Evolutionary conservation across 192 early-diverging fungal species (phyloP).

Genomic region (Phlyctochytrium planicorne): DNA sequence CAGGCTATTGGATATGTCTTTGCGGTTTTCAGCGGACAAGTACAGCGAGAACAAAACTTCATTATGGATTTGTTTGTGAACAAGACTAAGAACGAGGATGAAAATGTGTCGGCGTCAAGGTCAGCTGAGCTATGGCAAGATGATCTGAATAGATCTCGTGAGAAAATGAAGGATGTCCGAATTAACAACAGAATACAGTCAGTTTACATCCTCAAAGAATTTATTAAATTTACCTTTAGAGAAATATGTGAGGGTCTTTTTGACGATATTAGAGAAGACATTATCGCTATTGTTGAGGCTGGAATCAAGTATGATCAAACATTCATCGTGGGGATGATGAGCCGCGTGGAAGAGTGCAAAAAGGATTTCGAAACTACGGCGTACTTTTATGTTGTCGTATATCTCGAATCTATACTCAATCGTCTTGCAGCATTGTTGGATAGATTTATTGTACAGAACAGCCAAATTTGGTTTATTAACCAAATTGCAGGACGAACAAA

Average conservation of each 20-base stretch:
- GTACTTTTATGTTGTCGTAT: slow-evolving; percentile 66
- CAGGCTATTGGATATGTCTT: slow-evolving; percentile 65
- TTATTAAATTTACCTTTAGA: slow-evolving; percentile 40
- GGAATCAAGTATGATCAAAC: slow-evolving; percentile 53
- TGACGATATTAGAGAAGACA: slow-evolving; percentile 67
- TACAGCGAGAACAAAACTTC: slow-evolving; percentile 90
- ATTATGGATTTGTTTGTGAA: slow-evolving; percentile 78
- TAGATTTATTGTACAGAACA: slow-evolving; percentile 55
- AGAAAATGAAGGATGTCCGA: slow-evolving; percentile 68
- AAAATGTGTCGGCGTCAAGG: not conserved
- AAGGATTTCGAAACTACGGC: slow-evolving; percentile 70
- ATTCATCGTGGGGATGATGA: slow-evolving; percentile 79
- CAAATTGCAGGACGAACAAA: slow-evolving; percentile 71
- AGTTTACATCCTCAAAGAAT: slow-evolving; percentile 21
- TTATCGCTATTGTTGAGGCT: slow-evolving; percentile 72
- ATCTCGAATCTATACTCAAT: slow-evolving; percentile 66
- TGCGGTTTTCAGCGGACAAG: slow-evolving; percentile 55
- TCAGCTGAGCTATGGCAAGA: slow-evolving; percentile 44
- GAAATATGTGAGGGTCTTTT: slow-evolving; percentile 81
- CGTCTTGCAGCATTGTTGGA: slow-evolving; percentile 74
- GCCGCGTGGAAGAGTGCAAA: slow-evolving; percentile 66
- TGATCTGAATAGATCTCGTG: slow-evolving; percentile 48
- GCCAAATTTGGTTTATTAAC: slow-evolving; percentile 8
- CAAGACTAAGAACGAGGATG: not conserved
- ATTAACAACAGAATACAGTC: slow-evolving; percentile 65